Base-by-base conservation (phyloP, 495 filamentous ascomycete genomes). In the Oidiodendron maius region DNA sequence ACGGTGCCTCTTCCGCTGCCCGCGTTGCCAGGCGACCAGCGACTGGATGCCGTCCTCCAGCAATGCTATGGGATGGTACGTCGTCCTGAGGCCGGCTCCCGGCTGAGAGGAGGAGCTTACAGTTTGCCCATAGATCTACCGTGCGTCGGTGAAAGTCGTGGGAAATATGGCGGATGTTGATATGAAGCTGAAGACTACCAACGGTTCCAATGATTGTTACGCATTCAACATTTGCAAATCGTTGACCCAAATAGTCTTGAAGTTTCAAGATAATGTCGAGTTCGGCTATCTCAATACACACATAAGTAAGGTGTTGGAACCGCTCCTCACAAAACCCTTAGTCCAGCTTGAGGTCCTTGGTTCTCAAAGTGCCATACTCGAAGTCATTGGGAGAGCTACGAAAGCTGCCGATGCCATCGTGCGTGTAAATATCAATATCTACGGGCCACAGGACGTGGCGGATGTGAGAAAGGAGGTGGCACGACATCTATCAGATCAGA, bases 381-480 rank as follows among this genome's bases (percentile, higher is more conserved):
- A 48, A 26, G 30, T 24, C 3, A 48, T 48, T 39, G 45, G 32
- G 21, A 48, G 45, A 48, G 46, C 34, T 3, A 48, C 35, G 4
- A 48, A 48, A 48, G 46, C 46, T 6, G 23, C 32, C 40, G 45
- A 48, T 40, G 35, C 46, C 8, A 24, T 48, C 10, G 35, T 48
- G 15, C 35, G 35, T 18, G 52, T 70, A 11, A 53, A 65, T 38
- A 64, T 71, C 44, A 64, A 64, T 43, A 40, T 71, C 11, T 67
- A 68, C 43, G 68, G 68, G 11, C 52, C 56, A 3, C 48, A 21
- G n/a, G n/a, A n/a, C n/a, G n/a, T n/a, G n/a, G n/a, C n/a, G 9
- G 34, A 46, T 10, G 18, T 25, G 16, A 40, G 46, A n/a, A 40
- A 51, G 3, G 38, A 57, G 3, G 53, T 69, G 21, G 64, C 65